Evolutionary conservation across 257 asterid genomes (phyloP), one percentile per base, ranked within the genome.

Genomic region (Fraxinus americana): DNA sequence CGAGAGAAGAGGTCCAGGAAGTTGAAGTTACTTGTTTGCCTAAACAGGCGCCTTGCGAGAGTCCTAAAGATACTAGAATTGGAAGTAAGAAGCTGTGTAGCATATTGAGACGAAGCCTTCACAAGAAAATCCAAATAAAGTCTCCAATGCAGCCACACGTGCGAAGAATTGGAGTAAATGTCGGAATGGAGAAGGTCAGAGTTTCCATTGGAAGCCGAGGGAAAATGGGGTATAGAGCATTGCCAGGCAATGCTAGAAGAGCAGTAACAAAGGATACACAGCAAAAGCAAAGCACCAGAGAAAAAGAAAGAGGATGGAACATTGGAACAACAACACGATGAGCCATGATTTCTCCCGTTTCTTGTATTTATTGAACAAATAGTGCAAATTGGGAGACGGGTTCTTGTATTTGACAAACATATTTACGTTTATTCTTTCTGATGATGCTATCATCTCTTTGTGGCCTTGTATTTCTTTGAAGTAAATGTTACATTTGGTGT

Each of bases 291-390:
- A 92, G 79, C 81, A 91, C 88, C 21, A 90, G 83, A 71, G 98
- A 89, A 59, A 94, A 94, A 82, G 97, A 92, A 78, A 87, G 94
- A 83, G 96, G 99, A 13, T 96, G 99, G 97, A 90, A 90, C 61
- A 89, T 80, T 72, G 98, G 97, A 80, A 82, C 93, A 19, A 73
- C 86, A 69, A 82, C 89, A 65, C 88, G 93, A 83, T 93, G 89
- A 92, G 76, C 32, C 80, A 43, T 68, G 50, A 30, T 73, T 21
- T 41, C 19, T 63, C 75, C 11, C 23, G 12, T 27, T 80, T 80
- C 73, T n/a, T 79, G 79, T 68, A 67, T 82, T 76, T 68, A 75
- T 75, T 52, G 50, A n/a, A 48, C 81, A 71, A 61, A 77, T 73
- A 50, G 7, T 71, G 79, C 76, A 74, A 57, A 9, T 5, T 41